Conservation (phyloP, 2,329 filamentous ascomycete species). For the Alternaria sp. region DNA sequence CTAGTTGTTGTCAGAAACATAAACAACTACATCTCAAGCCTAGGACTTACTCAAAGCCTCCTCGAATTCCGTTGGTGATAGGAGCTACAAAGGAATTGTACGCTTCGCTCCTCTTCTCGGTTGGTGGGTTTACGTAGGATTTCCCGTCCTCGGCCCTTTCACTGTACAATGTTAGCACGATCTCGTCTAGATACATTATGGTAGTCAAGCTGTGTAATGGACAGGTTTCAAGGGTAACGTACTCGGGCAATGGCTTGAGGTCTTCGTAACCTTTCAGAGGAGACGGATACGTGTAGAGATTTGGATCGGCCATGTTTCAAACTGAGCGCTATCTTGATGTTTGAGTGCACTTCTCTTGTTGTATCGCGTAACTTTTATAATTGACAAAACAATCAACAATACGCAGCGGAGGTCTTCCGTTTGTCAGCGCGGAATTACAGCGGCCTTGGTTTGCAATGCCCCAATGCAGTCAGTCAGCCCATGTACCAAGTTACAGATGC, state of each 20-base stretch:
- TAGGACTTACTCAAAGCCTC: slow-evolving; percentile 71
- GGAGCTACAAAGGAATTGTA: slow-evolving; percentile 75
- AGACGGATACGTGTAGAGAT: slow-evolving; percentile 59
- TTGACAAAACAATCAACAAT: neutral
- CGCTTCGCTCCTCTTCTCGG: slow-evolving; percentile 66
- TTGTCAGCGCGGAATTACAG: slow-evolving; percentile 43
- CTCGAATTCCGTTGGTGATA: slow-evolving; percentile 67
- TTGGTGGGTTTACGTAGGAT: slow-evolving; percentile 71
- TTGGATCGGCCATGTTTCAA: slow-evolving; percentile 49
- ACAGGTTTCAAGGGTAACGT: slow-evolving; percentile 4
- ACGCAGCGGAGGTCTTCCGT: slow-evolving; percentile 5
- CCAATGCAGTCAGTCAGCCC: neutral
- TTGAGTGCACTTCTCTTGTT: neutral
- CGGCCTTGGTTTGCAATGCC: neutral
- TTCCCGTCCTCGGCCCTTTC: slow-evolving; percentile 76
- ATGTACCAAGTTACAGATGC: neutral
- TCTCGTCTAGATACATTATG: no score
- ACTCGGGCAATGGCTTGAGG: slow-evolving; percentile 61
- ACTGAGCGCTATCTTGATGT: neutral
- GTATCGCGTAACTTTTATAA: neutral
- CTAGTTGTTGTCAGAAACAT: slow-evolving; percentile 17
- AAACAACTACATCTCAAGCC: neutral
- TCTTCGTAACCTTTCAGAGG: slow-evolving; percentile 65
- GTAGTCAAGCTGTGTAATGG: no score
- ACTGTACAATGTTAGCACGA: slow-evolving; percentile 37